A percentile compares a stretch with the other conserved stretches of the same genome.
Evolutionary conservation across 768 basidiomycete genomes (phyloP).

Genomic region (Clathrus columnatus): DNA sequence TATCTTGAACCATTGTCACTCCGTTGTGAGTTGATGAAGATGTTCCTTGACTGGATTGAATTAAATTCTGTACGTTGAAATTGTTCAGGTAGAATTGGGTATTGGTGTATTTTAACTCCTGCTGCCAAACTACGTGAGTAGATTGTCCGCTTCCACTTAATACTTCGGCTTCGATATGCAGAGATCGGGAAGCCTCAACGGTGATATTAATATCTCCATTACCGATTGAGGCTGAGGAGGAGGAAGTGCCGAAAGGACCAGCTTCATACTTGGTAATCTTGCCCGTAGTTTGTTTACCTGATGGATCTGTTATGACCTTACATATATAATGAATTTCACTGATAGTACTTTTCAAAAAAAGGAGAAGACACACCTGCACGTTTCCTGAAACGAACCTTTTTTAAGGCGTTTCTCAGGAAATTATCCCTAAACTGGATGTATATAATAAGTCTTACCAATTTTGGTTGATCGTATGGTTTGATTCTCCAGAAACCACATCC

Average conservation of each 20-base stretch:
- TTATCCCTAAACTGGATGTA: background rate
- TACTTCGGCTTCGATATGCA: slow-evolving; percentile 56
- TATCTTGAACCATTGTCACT: slow-evolving; percentile 34
- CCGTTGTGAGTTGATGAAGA: slow-evolving; percentile 43
- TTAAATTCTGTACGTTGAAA: slow-evolving; percentile 37
- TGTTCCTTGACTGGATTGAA: slow-evolving; percentile 41
- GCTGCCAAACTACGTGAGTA: slow-evolving; percentile 52
- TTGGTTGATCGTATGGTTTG: slow-evolving; percentile 51
- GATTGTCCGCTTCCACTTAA: slow-evolving; percentile 49
- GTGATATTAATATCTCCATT: slow-evolving; percentile 49
- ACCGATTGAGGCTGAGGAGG: slow-evolving; percentile 35
- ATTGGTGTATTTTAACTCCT: slow-evolving; percentile 53
- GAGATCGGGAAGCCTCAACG: slow-evolving; percentile 45
- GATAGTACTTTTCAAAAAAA: background rate
- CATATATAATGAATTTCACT: background rate
- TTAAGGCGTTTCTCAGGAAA: background rate
- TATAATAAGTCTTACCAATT: slow-evolving; percentile 43
- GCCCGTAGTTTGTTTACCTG: slow-evolving; percentile 57
- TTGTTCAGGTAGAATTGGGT: slow-evolving; percentile 51
- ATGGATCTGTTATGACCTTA: slow-evolving; percentile 51
- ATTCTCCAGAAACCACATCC: slow-evolving; percentile 64
- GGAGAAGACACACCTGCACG: slow-evolving; percentile 34
- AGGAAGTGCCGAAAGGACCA: slow-evolving; percentile 46
- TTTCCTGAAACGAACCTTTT: slow-evolving; percentile 51
- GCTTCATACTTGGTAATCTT: slow-evolving; percentile 51